Evolutionary conservation across 441 rosid genomes (phyloP).

Genomic region (Manihot esculenta): DNA sequence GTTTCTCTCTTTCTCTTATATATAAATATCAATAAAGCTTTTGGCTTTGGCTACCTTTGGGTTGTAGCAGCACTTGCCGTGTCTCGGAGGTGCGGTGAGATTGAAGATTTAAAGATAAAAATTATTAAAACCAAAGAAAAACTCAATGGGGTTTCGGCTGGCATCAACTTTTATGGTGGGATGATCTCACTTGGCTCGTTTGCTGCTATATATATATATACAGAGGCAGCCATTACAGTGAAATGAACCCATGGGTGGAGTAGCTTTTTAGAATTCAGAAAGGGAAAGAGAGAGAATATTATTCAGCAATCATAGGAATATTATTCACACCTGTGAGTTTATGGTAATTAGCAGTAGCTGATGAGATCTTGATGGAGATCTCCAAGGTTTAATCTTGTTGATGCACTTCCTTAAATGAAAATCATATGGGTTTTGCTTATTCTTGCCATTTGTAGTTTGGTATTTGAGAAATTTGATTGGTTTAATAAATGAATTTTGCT

Average conservation of each 20-base stretch:
- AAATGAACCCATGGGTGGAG: not conserved
- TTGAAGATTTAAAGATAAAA: not conserved
- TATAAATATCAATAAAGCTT: not conserved
- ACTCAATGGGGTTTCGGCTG: too few species aligned
- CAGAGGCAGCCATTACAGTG: not conserved
- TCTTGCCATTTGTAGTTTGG: too few species aligned
- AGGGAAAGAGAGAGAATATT: not conserved
- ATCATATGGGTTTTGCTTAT: too few species aligned
- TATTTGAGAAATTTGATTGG: too few species aligned
- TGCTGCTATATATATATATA: slow-evolving; percentile 4
- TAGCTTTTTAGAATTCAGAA: not conserved
- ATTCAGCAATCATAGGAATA: not conserved
- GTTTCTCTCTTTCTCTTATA: not conserved
- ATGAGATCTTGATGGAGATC: not conserved
- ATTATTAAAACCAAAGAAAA: not conserved
- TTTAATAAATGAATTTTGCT: too few species aligned
- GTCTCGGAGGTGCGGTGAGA: slow-evolving; percentile 6
- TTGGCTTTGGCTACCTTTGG: slow-evolving; percentile 8
- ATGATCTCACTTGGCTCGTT: not conserved
- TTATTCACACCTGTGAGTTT: not conserved
- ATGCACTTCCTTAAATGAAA: too few species aligned
- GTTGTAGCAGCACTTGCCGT: slow-evolving; percentile 24
- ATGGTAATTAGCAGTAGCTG: not conserved
- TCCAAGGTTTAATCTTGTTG: not conserved
- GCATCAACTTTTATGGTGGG: not conserved